Evolutionary conservation across 495 filamentous ascomycete genomes (phyloP).

Genomic region (Hypoxylon rickii): DNA sequence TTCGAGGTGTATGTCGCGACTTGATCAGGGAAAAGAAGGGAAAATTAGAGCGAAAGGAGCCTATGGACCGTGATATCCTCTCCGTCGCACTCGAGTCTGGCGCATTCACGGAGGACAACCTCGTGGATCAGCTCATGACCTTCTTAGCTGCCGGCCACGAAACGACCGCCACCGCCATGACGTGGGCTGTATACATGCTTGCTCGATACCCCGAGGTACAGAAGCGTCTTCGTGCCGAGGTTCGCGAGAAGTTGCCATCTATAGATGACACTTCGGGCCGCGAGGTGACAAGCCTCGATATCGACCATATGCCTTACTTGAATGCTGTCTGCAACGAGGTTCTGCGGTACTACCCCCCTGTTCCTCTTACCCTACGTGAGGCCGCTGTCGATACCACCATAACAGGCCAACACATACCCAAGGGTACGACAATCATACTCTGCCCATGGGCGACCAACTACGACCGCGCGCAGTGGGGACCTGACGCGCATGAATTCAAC

Average conservation of each 20-base stretch:
- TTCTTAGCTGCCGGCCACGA: slow-evolving; percentile 94
- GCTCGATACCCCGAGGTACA: slow-evolving; percentile 54
- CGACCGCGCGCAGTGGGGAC: slow-evolving; percentile 59
- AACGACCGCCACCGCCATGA: slow-evolving; percentile 62
- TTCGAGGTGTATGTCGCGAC: slow-evolving; percentile 65
- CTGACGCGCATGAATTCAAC: slow-evolving; percentile 59
- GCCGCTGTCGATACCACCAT: slow-evolving; percentile 68
- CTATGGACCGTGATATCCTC: slow-evolving; percentile 72
- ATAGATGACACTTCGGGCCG: slow-evolving; percentile 40
- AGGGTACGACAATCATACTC: slow-evolving; percentile 60
- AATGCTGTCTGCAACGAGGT: slow-evolving; percentile 55
- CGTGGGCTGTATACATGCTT: slow-evolving; percentile 60
- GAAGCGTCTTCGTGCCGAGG: slow-evolving; percentile 53
- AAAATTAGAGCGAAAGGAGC: slow-evolving; percentile 58
- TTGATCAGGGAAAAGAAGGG: slow-evolving; percentile 71
- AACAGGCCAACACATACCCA: slow-evolving; percentile 57
- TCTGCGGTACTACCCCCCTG: slow-evolving; percentile 52
- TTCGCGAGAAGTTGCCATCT: slow-evolving; percentile 66
- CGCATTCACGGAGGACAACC: slow-evolving; percentile 76
- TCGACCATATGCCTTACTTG: slow-evolving; percentile 62
- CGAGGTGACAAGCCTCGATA: slow-evolving; percentile 54
- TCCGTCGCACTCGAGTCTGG: slow-evolving; percentile 79
- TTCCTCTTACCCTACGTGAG: slow-evolving; percentile 65
- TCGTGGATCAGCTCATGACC: slow-evolving; percentile 92
- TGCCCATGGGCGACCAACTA: slow-evolving; percentile 65